Conservation (phyloP, 73 alveolate species). For the Tetrahymena malaccensis region DNA sequence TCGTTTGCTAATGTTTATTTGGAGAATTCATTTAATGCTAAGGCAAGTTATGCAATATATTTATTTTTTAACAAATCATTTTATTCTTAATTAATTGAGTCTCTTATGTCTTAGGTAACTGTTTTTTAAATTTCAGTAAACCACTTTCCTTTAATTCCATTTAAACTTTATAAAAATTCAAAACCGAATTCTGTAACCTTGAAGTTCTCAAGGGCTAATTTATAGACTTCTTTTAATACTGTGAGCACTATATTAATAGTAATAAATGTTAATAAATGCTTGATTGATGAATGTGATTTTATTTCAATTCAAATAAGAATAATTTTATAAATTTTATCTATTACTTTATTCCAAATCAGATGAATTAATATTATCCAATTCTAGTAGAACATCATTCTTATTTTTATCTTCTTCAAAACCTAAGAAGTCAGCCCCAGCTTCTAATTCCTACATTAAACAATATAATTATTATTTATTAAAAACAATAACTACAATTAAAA, state of each 20-base stretch:
- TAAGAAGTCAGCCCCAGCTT: neutral
- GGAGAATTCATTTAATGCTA: neutral
- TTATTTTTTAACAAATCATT: neutral
- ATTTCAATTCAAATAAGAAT: neutral
- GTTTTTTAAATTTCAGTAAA: neutral
- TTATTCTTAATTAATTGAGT: neutral
- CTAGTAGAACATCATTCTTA: neutral
- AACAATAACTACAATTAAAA: neutral
- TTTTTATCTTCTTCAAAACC: neutral
- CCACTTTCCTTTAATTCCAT: neutral
- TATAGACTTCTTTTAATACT: neutral
- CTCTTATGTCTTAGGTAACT: neutral
- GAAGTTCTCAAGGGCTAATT: neutral
- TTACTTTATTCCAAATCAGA: neutral
- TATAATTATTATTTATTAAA: neutral
- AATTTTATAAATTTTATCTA: too few species aligned
- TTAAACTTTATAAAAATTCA: neutral
- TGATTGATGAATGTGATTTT: neutral
- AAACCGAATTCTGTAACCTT: neutral
- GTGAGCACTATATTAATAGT: neutral
- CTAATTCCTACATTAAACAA: neutral
- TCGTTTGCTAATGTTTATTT: neutral
- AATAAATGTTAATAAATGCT: neutral
- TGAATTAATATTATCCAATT: neutral
- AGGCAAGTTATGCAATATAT: neutral